A percentile compares a stretch with the other conserved stretches of the same genome.
These are phyloP conservation scores for Phytophthora podocarpi DNA, from an alignment of 352 stramenopile genomes.

Conservation along the genomic window DNA sequence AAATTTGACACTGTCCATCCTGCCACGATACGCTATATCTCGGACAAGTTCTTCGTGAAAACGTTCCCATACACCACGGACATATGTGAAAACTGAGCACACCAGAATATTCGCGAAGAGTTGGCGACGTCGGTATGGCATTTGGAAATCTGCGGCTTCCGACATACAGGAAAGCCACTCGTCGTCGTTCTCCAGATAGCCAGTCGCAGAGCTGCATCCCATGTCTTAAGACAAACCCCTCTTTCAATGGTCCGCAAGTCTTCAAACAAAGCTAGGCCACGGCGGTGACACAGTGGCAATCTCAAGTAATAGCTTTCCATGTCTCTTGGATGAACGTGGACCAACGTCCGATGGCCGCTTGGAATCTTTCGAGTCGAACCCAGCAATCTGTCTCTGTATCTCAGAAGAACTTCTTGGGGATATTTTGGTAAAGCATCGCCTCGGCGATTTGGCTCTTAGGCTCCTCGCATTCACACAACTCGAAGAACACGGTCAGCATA, in stretches of 20 bases:
- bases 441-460: conserved; percentile 5
- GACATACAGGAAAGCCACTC: conserved; percentile 25
- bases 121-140: no score
- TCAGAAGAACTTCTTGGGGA: no score
- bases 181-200: conserved; percentile 26
- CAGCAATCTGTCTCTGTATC: conserved; percentile 16
- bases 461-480: conserved; percentile 7
- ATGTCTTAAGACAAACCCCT: conserved; percentile 6
- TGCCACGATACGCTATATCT: no score
- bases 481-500: conserved; percentile 7
- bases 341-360: conserved; percentile 18
- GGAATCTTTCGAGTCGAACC: conserved; percentile 7
- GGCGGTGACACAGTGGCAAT: conserved; percentile 22
- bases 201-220: conserved; percentile 1
- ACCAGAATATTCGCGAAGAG: no score
- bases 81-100: no score
- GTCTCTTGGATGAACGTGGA: conserved; percentile 20
- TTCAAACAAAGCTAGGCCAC: conserved; percentile 24
- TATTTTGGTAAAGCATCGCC: conserved; percentile 23
- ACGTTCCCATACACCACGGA: no score
- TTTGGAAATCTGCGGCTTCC: no score
- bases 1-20: no score
- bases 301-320: conserved; percentile 29
- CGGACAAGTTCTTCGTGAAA: no score
- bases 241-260: conserved; percentile 27